Evolutionary conservation across 441 rosid species (phyloP).

Genomic region (Erodium trifolium): DNA sequence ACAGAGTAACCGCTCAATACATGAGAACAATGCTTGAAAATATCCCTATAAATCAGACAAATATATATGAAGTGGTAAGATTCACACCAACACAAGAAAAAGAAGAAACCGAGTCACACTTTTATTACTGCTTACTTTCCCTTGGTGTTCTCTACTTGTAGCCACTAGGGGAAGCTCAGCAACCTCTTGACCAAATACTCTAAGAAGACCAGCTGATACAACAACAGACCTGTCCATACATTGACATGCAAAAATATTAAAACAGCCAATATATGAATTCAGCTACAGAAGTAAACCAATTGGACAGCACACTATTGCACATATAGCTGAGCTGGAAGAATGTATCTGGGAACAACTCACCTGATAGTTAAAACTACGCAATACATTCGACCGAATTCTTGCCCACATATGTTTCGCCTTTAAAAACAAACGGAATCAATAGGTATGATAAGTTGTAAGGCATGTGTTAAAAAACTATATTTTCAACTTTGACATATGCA

Average conservation of each 20-base stretch:
- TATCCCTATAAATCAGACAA: conserved; percentile 50
- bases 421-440: conserved; percentile 5
- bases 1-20: conserved; percentile 67
- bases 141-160: conserved; percentile 78
- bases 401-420: conserved; percentile 92
- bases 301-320: background rate
- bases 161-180: conserved; percentile 99
- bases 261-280: background rate
- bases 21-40: conserved; percentile 76
- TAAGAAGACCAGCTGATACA: conserved; percentile 89
- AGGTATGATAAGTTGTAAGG: background rate
- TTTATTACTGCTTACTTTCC: conserved; percentile 49
- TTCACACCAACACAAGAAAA: background rate
- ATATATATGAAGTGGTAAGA: conserved; percentile 3
- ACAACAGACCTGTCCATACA: conserved; percentile 51
- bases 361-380: conserved; percentile 62
- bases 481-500: background rate
- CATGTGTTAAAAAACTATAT: background rate
- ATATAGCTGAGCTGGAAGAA: background rate
- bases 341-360: conserved; percentile 36
- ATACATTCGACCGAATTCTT: conserved; percentile 88
- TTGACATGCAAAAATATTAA: conserved; percentile 17
- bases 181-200: conserved; percentile 78
- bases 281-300: background rate
- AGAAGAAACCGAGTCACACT: background rate